Percentiles rank a stretch among this genome's conserved stretches.
phyloP scores from a whole-genome alignment of 202 grass and related monocot species.

The Saccharum hybrid region DNA sequence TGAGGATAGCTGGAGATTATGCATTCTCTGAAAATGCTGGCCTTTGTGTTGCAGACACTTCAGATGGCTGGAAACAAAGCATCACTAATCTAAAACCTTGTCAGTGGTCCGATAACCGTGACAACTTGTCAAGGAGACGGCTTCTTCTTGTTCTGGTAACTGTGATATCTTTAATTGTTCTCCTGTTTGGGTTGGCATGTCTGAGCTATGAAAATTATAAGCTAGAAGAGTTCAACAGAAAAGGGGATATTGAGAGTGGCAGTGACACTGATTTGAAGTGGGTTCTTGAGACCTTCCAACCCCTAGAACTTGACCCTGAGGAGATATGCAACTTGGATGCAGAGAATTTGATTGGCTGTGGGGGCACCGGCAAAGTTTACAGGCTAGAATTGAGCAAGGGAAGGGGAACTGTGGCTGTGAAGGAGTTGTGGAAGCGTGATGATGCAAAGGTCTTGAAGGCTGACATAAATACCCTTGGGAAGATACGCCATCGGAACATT shows the following conservation, averaged over 20 bases:
- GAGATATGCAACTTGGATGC: constrained; percentile 64
- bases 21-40: constrained; percentile 71
- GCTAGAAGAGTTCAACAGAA: constrained; percentile 60
- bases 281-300: constrained; percentile 66
- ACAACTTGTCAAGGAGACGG: constrained; percentile 43
- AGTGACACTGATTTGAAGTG: constrained; percentile 56
- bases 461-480: constrained; percentile 64
- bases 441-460: constrained; percentile 55
- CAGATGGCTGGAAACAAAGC: constrained; percentile 48
- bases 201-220: constrained; percentile 78
- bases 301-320: constrained; percentile 57
- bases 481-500: constrained; percentile 75
- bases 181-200: constrained; percentile 59
- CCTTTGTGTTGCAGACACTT: constrained; percentile 63
- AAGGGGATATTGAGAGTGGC: constrained; percentile 51
- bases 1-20: constrained; percentile 73
- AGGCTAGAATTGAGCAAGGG: constrained; percentile 65
- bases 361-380: constrained; percentile 72
- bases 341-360: constrained; percentile 65
- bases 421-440: constrained; percentile 62
- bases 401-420: constrained; percentile 69
- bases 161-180: constrained; percentile 53
- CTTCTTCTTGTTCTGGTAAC: constrained; percentile 56
- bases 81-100: constrained; percentile 63
- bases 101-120: constrained; percentile 44